Conservation (phyloP, 805 yeast species). For the Isabelozyma heimii region DNA sequence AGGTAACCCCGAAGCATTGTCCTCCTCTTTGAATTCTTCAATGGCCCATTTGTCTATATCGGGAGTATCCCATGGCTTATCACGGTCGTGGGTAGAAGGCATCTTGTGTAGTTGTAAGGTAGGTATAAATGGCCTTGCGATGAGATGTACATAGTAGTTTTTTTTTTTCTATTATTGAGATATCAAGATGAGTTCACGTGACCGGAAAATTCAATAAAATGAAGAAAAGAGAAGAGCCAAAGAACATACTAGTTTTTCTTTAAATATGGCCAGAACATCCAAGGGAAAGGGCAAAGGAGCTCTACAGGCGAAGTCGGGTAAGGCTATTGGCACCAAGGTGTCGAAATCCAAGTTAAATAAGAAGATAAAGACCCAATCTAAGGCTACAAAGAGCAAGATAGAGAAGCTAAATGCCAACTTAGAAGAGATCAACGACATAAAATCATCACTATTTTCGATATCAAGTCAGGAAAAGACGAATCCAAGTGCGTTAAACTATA, state of each 20-base stretch:
- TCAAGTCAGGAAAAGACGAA: conserved; percentile 6
- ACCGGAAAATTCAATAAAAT: neutral
- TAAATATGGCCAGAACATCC: neutral
- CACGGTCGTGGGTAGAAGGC: conserved; percentile 92
- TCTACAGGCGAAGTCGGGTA: neutral
- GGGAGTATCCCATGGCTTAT: conserved; percentile 97
- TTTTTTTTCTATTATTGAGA: neutral
- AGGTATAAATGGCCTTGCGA: neutral
- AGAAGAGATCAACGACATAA: conserved; percentile 19
- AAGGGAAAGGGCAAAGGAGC: neutral
- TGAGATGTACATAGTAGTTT: neutral
- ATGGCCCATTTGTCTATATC: conserved; percentile 91
- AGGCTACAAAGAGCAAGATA: conserved; percentile 30
- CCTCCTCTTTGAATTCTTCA: conserved; percentile 87
- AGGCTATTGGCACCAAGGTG: neutral
- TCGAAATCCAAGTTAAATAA: conserved; percentile 12
- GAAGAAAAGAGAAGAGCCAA: neutral
- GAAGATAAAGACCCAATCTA: conserved; percentile 17
- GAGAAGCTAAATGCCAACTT: conserved; percentile 32
- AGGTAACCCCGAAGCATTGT: conserved; percentile 80
- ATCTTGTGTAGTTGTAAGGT: conserved; percentile 33
- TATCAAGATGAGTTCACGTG: neutral
- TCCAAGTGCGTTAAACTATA: conserved; percentile 32
- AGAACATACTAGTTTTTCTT: too few species aligned
- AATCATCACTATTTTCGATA: conserved; percentile 9